A percentile compares a stretch with the other conserved stretches of the same genome.
phyloP scores from a whole-genome alignment of 2,329 filamentous ascomycete genomes.

The Annulohypoxylon truncatum region DNA sequence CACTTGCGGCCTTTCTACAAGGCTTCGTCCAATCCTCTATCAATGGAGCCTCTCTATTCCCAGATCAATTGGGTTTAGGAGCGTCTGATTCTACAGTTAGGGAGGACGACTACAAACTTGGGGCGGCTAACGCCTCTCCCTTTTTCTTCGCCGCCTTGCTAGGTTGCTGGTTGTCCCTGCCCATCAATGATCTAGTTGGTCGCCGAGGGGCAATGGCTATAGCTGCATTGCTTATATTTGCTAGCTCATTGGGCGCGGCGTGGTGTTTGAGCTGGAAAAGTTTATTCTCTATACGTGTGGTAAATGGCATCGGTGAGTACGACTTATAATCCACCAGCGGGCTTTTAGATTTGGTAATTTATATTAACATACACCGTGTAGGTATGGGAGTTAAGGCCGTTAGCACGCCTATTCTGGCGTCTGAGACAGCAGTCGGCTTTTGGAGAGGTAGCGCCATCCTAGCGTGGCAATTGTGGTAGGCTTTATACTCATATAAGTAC shows the following conservation, averaged over 20 bases:
- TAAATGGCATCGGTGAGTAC: constrained; percentile 55
- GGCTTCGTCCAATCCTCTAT: constrained; percentile 59
- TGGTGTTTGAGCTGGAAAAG: constrained; percentile 51
- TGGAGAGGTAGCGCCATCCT: constrained; percentile 62
- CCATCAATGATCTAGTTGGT: constrained; percentile 56
- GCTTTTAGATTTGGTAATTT: too few species aligned
- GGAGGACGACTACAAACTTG: constrained; percentile 53
- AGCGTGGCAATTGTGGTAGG: constrained; percentile 57
- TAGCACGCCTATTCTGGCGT: constrained; percentile 60
- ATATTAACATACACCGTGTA: constrained; percentile 14
- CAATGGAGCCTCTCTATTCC: constrained; percentile 55
- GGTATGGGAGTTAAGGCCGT: constrained; percentile 63
- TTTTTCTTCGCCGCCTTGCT: constrained; percentile 55
- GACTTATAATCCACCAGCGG: neutral
- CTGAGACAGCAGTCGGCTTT: constrained; percentile 59
- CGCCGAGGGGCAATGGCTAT: constrained; percentile 55
- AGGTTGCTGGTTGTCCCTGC: constrained; percentile 55
- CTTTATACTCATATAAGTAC: neutral
- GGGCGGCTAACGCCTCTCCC: constrained; percentile 54
- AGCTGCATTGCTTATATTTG: constrained; percentile 55
- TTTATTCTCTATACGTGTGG: constrained; percentile 51
- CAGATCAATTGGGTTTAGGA: constrained; percentile 14
- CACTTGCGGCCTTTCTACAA: constrained; percentile 58
- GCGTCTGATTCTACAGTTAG: neutral
- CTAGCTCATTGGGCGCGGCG: constrained; percentile 54